These are phyloP conservation scores for Pichia sp. DNA, from an alignment of 1,139 yeast genomes.

Conservation along the genomic window DNA sequence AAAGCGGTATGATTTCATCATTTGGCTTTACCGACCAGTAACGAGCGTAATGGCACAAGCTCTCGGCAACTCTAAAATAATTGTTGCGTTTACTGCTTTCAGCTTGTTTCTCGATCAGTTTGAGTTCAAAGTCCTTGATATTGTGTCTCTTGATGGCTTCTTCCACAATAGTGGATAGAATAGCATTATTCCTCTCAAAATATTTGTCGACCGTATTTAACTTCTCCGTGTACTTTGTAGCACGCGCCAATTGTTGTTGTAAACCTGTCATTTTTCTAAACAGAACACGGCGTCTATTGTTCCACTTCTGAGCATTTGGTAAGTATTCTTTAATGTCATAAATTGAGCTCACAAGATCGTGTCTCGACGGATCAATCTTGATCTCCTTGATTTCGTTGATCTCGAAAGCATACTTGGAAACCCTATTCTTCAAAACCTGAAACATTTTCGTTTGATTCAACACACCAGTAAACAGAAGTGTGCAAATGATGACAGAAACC, in stretches of 20 bases:
- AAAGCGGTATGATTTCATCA: conserved; percentile 45
- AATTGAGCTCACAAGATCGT: conserved; percentile 44
- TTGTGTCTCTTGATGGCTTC: conserved; percentile 35
- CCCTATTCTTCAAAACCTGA: conserved; percentile 16
- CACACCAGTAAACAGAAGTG: conserved; percentile 25
- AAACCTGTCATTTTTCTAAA: conserved; percentile 46
- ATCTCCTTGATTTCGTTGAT: conserved; percentile 4
- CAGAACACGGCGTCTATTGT: conserved; percentile 38
- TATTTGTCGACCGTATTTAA: conserved; percentile 39
- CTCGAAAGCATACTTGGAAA: conserved; percentile 16
- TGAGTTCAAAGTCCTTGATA: conserved; percentile 36
- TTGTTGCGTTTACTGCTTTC: conserved; percentile 28
- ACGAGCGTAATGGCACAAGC: conserved; percentile 64
- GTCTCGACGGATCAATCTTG: conserved; percentile 16
- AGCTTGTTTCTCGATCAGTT: conserved; percentile 19
- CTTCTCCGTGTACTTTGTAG: conserved; percentile 44
- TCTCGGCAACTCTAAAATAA: conserved; percentile 57
- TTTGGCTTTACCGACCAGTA: conserved; percentile 55
- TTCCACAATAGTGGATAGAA: conserved; percentile 40
- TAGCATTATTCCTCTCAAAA: conserved; percentile 37
- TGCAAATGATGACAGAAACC: conserved; percentile 24
- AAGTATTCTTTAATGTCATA: conserved; percentile 43
- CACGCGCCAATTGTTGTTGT: conserved; percentile 43
- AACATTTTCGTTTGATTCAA: conserved; percentile 27
- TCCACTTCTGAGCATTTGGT: conserved; percentile 33